Evolutionary conservation across 1,284 basidiomycete species (phyloP), one percentile per base, ranked within the genome.

Genomic region (Schizophyllum commune): DNA sequence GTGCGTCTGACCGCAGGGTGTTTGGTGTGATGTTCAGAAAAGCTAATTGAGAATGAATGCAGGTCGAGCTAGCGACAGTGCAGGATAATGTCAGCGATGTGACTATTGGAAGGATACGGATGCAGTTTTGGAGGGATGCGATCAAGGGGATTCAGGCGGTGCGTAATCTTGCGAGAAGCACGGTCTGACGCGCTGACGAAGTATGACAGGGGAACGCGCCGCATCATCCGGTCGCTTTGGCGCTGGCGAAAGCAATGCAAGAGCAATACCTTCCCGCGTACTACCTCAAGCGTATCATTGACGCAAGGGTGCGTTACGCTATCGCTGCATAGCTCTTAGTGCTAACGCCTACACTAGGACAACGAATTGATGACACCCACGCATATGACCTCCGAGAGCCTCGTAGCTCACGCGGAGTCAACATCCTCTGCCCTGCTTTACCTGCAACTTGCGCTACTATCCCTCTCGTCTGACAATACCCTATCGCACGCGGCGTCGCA

Each of bases 111-210:
- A 85, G 88, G 69, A 94, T 96, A 82, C 83, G 93, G 66, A 87
- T 93, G 78, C 91, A 96, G 72, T 97, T 96, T 74, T 97, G 94
- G 95, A 84, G 86, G 69, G 94, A 97, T 70, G 88, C 91, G 1
- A 71, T 96, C 52, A 89, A 88, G 67, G 79, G 76, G 47, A 86
- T 94, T 19, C 77, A 77, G 69, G 81, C 88, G 68, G 92, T 90
- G 70, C 70, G 85, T 80, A 15, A 51, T 32, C 33, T 52, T 52
- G 57, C 19, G 22, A 60, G 39, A 32, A 19, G 20, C 55, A 32
- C 59, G 27, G 32, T 13, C 8, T 68, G 47, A 32, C 60, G 22
- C 34, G 55, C 55, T 60, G 59, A 60, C 65, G 57, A 62, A 51
- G 52, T 47, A 60, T 60, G 54, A 52, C 77, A 92, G 89, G 81